Base-by-base conservation (phyloP, 23 red algal genomes). In the Gracilaria domingensis region DNA sequence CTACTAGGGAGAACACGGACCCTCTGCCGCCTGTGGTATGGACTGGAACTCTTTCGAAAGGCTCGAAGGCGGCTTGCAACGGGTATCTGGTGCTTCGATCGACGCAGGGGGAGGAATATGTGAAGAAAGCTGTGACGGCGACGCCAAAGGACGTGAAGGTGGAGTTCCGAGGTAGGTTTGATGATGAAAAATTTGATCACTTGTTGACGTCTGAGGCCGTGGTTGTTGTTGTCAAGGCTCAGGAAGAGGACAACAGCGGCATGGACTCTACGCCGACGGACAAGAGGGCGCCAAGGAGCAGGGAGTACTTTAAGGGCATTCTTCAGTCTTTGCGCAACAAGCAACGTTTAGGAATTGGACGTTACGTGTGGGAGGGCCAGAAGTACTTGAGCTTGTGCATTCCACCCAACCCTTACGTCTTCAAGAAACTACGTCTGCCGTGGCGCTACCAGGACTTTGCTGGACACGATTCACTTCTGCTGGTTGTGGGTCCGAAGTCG, bases 401-500 rank as follows among this genome's bases (percentile, higher is more conserved):
- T 45, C 89, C 89, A 8, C 89, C 89, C 13, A 84, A 76, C 44
- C 64, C 78, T 25, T 77, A 61, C 37, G 58, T 79, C 8, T 92
- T 92, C 48, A 78, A 92, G 49, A 83, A 84, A 57, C 44, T 92
- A 23, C 62, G 80, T 53, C 49, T 92, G 29, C 89, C 89, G 23
- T 92, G 89, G 89, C 77, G 89, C 39, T 75, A 67, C 82, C 78
- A 64, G 32, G 78, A 82, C 34, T 84, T 79, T 49, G 50, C 80
- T 47, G 80, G 89, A 33, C 78, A 92, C 34, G 89, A 92, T 48
- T 75, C 79, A 3, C 40, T 92, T 55, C 49, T 92, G 58, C 49
- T 92, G 54, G 73, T 92, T 37, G 80, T 84, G n/a, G 89, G 89
- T 65, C 89, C 89, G 28, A 90, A 90, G 38, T 30, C 57, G 35